Evolutionary conservation across 192 early-diverging fungal species (phyloP), one percentile per base, ranked within the genome.

Genomic region (Coemansia umbellata): DNA sequence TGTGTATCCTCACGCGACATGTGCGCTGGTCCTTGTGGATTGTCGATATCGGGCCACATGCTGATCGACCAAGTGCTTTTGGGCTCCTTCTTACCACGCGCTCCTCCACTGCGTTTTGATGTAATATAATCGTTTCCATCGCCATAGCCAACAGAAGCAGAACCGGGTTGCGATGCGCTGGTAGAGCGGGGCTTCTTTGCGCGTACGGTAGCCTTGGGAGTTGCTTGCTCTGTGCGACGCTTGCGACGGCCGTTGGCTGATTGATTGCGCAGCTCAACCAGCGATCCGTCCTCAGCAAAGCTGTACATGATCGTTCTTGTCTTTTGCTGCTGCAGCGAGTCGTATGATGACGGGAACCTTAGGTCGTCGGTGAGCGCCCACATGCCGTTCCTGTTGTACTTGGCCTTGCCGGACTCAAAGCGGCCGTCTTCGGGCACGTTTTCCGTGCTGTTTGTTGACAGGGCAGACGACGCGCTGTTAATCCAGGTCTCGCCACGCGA

Each of bases 11-110:
- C 73, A 35, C 68, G 71, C 53, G 77, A 78, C 53, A 88, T 80
- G 15, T 60, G 60, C 15, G 83, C 78, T 2, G 64, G 72, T 10
- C 73, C 79, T 5, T 57, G 53, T 31, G 74, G 82, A 45, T 89
- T 89, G 54, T 85, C 81, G 14, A 86, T 65, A 53, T 89, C 87
- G 31, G 84, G 85, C 72, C 85, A 89, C 61, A 89, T 69, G 44
- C 51, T 50, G 53, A 79, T 75, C 15, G 63, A 57, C 71, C 71
- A 74, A 5, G 55, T 24, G 47, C 49, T 66, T n/a, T 61, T 57
- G 10, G 52, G 14, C 50, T 66, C 75, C 69, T 78, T 64, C 50
- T 56, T 65, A 18, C 64, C 58, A 15, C 59, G 55, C 31, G 43
- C 26, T 14, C 50, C 60, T n/a, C n/a, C n/a, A n/a, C n/a, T n/a